Evolutionary conservation across 164 flowering plant species (phyloP).

Genomic region (Chimonanthus salicifolius): DNA sequence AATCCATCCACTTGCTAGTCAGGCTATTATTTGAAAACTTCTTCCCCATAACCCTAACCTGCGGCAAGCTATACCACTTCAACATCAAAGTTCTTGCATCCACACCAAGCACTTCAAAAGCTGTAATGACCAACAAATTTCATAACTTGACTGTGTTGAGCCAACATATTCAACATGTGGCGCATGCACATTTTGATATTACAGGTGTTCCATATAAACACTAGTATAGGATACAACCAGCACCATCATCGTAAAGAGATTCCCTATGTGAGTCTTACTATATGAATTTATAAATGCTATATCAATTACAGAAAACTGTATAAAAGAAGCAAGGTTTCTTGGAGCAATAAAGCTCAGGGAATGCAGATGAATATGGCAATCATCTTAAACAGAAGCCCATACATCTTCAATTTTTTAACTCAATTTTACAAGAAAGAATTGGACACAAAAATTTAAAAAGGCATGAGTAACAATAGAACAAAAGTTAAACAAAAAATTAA

Average conservation of each 20-base stretch:
- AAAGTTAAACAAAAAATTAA: no score
- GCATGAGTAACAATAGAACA: no score
- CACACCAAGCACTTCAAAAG: constrained; percentile 51
- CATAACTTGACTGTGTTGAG: constrained; percentile 29
- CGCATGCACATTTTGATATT: constrained; percentile 3
- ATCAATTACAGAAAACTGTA: not conserved
- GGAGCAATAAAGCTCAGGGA: no score
- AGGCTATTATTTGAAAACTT: constrained; percentile 8
- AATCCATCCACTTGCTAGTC: not conserved
- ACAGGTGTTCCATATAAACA: constrained; percentile 7
- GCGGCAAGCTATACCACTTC: not conserved
- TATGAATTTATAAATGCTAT: not conserved
- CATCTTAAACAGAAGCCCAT: no score
- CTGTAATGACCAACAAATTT: constrained; percentile 64
- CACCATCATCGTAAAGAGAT: constrained; percentile 8
- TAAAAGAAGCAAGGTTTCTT: not conserved
- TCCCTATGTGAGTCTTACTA: not conserved
- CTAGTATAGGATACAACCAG: constrained; percentile 3
- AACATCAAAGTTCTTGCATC: constrained; percentile 49
- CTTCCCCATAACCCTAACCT: constrained; percentile 7
- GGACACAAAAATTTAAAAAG: no score
- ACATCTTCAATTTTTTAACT: no score
- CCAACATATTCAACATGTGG: constrained; percentile 25
- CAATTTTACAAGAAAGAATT: no score
- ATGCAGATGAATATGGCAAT: no score